phyloP scores from a whole-genome alignment of 192 early-diverging fungal species.

The Coemansia erecta region DNA sequence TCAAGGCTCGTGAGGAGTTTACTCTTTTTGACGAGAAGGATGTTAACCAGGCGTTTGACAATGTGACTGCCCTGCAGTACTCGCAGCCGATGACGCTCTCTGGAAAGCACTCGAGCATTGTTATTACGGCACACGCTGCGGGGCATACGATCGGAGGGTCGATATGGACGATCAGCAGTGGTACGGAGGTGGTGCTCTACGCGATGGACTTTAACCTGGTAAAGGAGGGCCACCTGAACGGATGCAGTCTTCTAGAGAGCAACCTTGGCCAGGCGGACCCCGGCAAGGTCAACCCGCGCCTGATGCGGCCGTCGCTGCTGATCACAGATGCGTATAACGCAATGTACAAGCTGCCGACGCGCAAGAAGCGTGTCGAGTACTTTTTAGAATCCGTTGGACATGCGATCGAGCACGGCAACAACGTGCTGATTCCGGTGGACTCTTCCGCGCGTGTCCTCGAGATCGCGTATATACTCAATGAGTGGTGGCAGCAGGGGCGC shows the following conservation, averaged over 20 bases:
- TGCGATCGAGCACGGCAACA: constrained; percentile 66
- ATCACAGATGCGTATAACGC: constrained; percentile 92
- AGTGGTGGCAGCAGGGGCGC: constrained; percentile 67
- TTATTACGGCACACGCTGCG: constrained; percentile 85
- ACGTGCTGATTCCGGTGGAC: constrained; percentile 87
- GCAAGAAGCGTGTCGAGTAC: constrained; percentile 70
- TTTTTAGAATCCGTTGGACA: constrained; percentile 61
- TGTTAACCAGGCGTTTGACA: constrained; percentile 82
- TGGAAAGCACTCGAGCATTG: constrained; percentile 72
- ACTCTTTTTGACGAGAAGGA: constrained; percentile 72
- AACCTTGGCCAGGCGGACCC: constrained; percentile 51
- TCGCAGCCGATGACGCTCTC: constrained; percentile 76
- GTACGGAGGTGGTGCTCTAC: constrained; percentile 90
- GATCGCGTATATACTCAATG: constrained; percentile 83
- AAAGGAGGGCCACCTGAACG: constrained; percentile 71
- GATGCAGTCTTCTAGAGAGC: constrained; percentile 34
- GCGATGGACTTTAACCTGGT: constrained; percentile 95
- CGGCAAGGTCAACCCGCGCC: constrained; percentile 54
- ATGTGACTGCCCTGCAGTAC: constrained; percentile 77
- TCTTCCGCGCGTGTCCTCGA: constrained; percentile 89
- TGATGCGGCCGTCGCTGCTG: constrained; percentile 81
- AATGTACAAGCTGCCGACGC: constrained; percentile 60
- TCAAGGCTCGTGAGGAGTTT: constrained; percentile 69
- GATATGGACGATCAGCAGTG: constrained; percentile 95
- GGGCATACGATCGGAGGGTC: constrained; percentile 96